Percentiles rank a stretch among this genome's conserved stretches.
Conservation (phyloP, 139 green algal species). For the Closterium sp. region DNA sequence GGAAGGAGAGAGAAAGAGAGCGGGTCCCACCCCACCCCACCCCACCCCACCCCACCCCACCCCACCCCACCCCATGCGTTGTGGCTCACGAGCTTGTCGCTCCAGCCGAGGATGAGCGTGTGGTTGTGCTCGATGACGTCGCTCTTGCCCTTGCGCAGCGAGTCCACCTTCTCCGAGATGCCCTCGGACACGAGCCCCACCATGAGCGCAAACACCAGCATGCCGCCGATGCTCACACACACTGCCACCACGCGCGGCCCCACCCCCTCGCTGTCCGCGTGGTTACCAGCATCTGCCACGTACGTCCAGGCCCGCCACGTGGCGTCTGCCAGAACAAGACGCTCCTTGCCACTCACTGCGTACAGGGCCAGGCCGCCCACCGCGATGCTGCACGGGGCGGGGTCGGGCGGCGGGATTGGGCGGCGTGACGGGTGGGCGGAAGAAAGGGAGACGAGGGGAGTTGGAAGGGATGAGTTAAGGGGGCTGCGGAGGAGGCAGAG, state of each 20-base stretch:
- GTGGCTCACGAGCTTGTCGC: constrained; percentile 51
- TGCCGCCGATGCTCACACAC: constrained; percentile 57
- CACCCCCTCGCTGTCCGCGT: constrained; percentile 32
- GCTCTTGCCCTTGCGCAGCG: constrained; percentile 55
- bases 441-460: not conserved
- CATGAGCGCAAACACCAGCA: constrained; percentile 64
- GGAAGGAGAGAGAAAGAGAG: not conserved
- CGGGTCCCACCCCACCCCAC: too few species aligned
- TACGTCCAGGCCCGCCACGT: constrained; percentile 44
- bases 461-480: not conserved
- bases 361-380: constrained; percentile 57
- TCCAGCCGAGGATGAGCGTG: constrained; percentile 65
- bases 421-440: not conserved
- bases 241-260: constrained; percentile 47
- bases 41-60: not conserved
- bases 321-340: constrained; percentile 12
- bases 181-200: constrained; percentile 62
- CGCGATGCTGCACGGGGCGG: constrained; percentile 18
- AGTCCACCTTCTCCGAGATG: constrained; percentile 60
- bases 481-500: not conserved
- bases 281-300: constrained; percentile 47
- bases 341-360: constrained; percentile 44
- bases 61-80: not conserved
- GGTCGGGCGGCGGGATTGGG: not conserved
- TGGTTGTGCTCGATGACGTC: constrained; percentile 64